Evolutionary conservation across 352 stramenopile genomes (phyloP), one percentile per base, ranked within the genome.

Genomic region (Globisporangium uncinulatum): DNA sequence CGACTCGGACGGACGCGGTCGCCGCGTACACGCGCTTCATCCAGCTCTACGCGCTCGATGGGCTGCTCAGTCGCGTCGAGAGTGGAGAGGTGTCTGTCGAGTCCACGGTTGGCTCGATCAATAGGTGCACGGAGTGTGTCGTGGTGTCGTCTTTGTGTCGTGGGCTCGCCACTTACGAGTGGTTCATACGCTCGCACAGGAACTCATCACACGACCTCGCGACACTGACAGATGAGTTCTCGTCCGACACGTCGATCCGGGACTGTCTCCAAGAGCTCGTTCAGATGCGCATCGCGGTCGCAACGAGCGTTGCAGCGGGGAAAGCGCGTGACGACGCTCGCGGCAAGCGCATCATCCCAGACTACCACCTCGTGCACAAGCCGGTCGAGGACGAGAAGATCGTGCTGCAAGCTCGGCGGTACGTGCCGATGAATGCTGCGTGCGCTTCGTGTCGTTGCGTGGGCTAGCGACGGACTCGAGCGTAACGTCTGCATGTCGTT

Each of bases 21-120:
- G 52, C 69, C 1, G 79, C 84, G 41, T 96, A 96, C 52, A 83
- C 82, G 14, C 92, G 87, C 42, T 96, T 90, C 64, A 90, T 95
- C 45, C 73, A 81, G 56, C 54, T 93, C 19, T 95, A 77, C 39
- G 87, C 82, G 21, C 62, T 95, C 9, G 69, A 91, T 3, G 73
- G 63, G 10, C 58, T 93, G 29, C 58, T 90, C 9, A n/a, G 39
- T 0, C 53, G 61, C 29, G 51, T 80, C 19, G 67, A 81, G 52
- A 65, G 51, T 14, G 70, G 72, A 1, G 42, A 45, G 3, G 66
- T 80, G 6, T 56, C 42, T 51, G 52, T 65, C 51, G 71, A 81
- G 21, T 59, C 29, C 20, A 67, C 29, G 1, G 54, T 87, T 61
- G 65, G 59, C 6, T 41, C 59, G 5, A 42, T 78, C 39, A 55